phyloP scores from a whole-genome alignment of 257 asterid genomes.

The Scutellaria barbata region DNA sequence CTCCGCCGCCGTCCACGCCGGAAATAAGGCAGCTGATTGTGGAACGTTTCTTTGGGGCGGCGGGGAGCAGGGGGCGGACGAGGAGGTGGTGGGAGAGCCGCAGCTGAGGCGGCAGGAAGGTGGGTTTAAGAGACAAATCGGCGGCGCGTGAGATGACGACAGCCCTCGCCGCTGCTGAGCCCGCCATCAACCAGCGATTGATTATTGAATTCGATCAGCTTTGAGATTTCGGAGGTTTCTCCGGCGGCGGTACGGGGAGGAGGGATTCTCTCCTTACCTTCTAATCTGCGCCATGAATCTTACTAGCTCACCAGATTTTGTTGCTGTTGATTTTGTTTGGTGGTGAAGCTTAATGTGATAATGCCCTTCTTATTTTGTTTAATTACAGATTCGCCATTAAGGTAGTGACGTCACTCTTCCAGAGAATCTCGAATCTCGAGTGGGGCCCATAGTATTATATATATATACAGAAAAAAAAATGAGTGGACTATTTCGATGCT shows the following conservation, averaged over 20 bases:
- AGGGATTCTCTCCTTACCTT: conserved; percentile 27
- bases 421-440: conserved; percentile 6
- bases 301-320: conserved; percentile 47
- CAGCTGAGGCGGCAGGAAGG: conserved; percentile 43
- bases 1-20: conserved; percentile 97
- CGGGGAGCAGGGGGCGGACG: conserved; percentile 59
- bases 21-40: conserved; percentile 66
- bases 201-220: background rate
- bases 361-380: conserved; percentile 33
- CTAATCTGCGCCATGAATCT: conserved; percentile 34
- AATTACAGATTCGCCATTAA: conserved; percentile 62
- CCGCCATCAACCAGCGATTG: conserved; percentile 49
- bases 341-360: conserved; percentile 23
- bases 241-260: conserved; percentile 46
- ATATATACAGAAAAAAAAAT: too few relatives aligned
- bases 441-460: background rate
- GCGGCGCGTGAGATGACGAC: conserved; percentile 60
- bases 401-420: conserved; percentile 32
- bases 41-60: conserved; percentile 39
- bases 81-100: conserved; percentile 47
- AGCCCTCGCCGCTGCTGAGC: conserved; percentile 61
- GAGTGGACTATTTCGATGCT: background rate
- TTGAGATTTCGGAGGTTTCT: conserved; percentile 6
- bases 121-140: conserved; percentile 50
- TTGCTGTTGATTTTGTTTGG: conserved; percentile 43